Base-by-base conservation (phyloP, 495 filamentous ascomycete species). In the Hypoxylon crocopeplum region DNA sequence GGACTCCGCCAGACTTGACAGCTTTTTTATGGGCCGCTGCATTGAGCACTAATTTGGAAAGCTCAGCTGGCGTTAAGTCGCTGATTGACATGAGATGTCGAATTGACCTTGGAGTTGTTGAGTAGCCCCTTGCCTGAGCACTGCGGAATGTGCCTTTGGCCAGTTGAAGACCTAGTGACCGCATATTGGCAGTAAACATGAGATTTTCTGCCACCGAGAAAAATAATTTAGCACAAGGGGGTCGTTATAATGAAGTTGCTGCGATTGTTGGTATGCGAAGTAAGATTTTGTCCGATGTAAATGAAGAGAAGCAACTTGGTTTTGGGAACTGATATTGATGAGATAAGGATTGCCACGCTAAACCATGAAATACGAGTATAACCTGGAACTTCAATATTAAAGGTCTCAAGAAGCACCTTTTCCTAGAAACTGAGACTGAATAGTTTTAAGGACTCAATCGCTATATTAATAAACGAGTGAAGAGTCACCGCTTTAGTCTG, bases 41-140 rank as follows among this genome's bases (percentile, higher is more conserved):
- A 85, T 90, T 91, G 73, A 84, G 84, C 47, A 98, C 86, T 33
- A 98, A 82, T 15, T 83, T 84, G 10, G 84, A 84, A 66, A 98
- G 85, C 71, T 98, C 94, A 10, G 82, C 64, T 15, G 89, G 79
- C 2, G 86, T 87, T 50, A 98, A 82, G 69, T 98, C 93, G 36
- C 86, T 86, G 66, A 96, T 94, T 37, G 92, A 93, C 65, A 97
- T 85, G 21, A 98, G 81, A 79, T 97, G 94, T 21, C 91, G 86
- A 40, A 88, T 12, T 21, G 50, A 45, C 15, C 49, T 56, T 12
- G 62, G 38, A 21, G 69, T 37, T 1, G 66, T 68, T 37, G 72
- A 72, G 39, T 71, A 74, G 33, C 50, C 48, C 40, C 70, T 66
- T 17, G 52, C 42, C 42, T 68, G 68, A 20, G 59, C 50, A 53